Evolutionary conservation across 1,284 basidiomycete genomes (phyloP), one percentile per base, ranked within the genome.

Genomic region (Rhodofomes roseus): DNA sequence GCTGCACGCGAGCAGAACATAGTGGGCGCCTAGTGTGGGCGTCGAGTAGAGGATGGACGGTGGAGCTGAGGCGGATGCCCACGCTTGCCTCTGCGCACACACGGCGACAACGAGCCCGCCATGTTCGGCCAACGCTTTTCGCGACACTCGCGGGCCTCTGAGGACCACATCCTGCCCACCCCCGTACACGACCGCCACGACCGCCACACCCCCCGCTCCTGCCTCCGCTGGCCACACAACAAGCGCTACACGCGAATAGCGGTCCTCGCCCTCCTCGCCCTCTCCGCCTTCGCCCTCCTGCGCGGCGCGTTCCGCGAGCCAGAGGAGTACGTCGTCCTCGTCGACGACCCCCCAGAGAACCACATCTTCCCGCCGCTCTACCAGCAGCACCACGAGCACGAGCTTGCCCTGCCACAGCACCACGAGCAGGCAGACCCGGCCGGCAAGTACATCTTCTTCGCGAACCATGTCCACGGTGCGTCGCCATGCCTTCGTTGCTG

Each of bases 341-440:
- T 55, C 23, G 58, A 55, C 22, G 54, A 56, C 31, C 46, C n/a
- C 34, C 60, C 31, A 58, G 36, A 63, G 51, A 46, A 56, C 37
- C 60, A 64, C 37, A 58, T 62, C 12, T 61, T 65, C 6, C 83
- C 82, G 0, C 82, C 82, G 0, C 65, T 81, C 12, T 84, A 80
- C 62, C 69, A 76, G 56, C 57, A 70, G 29, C 84, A 79, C 61
- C 74, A 76, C 40, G 70, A 74, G 53, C 77, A 74, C 29, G 82
- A 85, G 64, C 71, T 78, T 53, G 62, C 48, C 7, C 65, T 85
- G 0, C 77, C 81, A 0, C 80, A 82, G 51, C 77, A 82, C 31
- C 4, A 11, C 62, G 66, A 79, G 56, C 68, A 76, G 3, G 79
- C 81, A 54, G 81, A 77, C 0, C 67, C 68, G 4, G 65, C 74